A percentile compares a stretch with the other conserved stretches of the same genome.
phyloP scores from a whole-genome alignment of 208 protist species.

The Naegleria fowleri region DNA sequence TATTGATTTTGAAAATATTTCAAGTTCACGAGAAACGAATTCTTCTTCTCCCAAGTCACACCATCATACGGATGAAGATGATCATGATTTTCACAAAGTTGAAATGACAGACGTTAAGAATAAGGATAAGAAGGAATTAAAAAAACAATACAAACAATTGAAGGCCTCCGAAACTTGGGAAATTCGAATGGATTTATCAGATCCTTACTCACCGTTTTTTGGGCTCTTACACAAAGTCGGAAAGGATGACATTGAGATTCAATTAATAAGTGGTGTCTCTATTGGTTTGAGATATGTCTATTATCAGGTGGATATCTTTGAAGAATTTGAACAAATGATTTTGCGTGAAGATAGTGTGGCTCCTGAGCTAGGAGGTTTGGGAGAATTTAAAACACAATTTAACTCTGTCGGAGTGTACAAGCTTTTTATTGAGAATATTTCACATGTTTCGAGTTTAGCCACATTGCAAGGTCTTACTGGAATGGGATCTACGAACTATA shows the following conservation, averaged over 20 bases:
- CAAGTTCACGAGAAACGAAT: not conserved
- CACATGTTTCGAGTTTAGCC: not conserved
- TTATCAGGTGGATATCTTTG: not conserved
- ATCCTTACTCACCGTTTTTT: not conserved
- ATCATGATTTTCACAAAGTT: not conserved
- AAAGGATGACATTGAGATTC: not conserved
- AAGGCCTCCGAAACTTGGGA: not conserved
- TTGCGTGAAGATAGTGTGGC: not conserved
- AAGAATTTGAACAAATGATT: not conserved
- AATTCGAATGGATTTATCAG: not conserved
- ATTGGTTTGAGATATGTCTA: not conserved
- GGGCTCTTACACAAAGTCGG: not conserved
- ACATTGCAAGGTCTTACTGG: not conserved
- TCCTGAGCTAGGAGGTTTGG: not conserved
- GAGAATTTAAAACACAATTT: not conserved
- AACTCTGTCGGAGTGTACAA: not conserved
- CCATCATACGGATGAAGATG: not conserved
- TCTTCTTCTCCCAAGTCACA: not conserved
- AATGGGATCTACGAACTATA: not conserved
- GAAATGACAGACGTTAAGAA: not conserved
- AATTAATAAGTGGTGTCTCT: not conserved
- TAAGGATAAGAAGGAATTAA: not conserved
- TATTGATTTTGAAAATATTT: not conserved
- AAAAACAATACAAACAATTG: not conserved
- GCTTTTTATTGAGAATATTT: not conserved